Evolutionary conservation across 805 yeast genomes (phyloP).

Genomic region (Tetrapisispora fleetii): DNA sequence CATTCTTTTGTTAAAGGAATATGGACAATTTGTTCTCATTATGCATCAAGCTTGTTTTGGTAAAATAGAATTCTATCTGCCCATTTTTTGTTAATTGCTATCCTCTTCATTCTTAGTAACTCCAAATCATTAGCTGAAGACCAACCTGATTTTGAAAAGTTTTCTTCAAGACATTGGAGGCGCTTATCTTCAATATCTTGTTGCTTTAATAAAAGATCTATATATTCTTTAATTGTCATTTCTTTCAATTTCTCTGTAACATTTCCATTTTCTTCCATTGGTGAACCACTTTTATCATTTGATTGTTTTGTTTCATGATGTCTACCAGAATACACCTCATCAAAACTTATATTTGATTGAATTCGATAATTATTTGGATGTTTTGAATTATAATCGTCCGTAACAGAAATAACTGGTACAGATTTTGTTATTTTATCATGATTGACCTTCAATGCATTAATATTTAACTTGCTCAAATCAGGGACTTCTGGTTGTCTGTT

Average conservation of each 20-base stretch:
- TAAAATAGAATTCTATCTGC: slow-evolving; percentile 24
- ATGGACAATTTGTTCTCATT: not conserved
- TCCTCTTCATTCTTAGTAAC: slow-evolving; percentile 19
- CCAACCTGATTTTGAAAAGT: slow-evolving; percentile 22
- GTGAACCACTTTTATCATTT: not conserved
- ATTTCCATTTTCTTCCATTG: not conserved
- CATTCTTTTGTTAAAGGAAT: not conserved
- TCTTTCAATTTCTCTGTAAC: not conserved
- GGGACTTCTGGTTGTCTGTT: not conserved
- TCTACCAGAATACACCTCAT: slow-evolving; percentile 8
- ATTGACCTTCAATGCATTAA: slow-evolving; percentile 8
- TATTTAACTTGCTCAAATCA: not conserved
- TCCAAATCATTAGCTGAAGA: slow-evolving; percentile 20
- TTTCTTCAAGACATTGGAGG: slow-evolving; percentile 18
- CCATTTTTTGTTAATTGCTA: slow-evolving; percentile 24
- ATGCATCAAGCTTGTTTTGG: slow-evolving; percentile 2
- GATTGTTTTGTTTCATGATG: not conserved
- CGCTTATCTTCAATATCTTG: slow-evolving; percentile 24
- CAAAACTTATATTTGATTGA: slow-evolving; percentile 19
- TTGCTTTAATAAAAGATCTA: slow-evolving; percentile 16
- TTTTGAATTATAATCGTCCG: slow-evolving; percentile 14
- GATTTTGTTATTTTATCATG: slow-evolving; percentile 15
- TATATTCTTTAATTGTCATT: slow-evolving; percentile 15
- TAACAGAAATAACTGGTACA: slow-evolving; percentile 19
- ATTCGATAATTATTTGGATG: slow-evolving; percentile 10